A percentile compares a stretch with the other conserved stretches of the same genome.
Conservation (phyloP, 2,329 filamentous ascomycete species). For the Aspergillus piperis region DNA sequence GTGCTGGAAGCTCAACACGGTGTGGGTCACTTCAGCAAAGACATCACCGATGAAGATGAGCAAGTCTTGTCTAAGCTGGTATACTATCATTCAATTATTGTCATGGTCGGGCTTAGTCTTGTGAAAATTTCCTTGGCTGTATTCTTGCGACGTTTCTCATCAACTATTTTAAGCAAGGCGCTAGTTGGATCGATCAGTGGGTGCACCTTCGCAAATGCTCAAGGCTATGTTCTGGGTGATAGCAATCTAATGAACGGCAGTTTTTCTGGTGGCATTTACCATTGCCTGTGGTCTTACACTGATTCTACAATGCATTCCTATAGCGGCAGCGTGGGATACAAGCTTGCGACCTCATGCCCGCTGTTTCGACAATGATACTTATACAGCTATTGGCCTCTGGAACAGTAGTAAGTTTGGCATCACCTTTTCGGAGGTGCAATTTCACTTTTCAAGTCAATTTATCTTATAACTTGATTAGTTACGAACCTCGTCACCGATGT, state of each 20-base stretch:
- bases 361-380: conserved; percentile 47
- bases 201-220: neutral
- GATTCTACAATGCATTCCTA: conserved; percentile 51
- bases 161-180: conserved; percentile 33
- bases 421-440: no score
- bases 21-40: conserved; percentile 48
- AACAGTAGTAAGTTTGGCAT: conserved; percentile 35
- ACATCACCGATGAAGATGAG: conserved; percentile 38
- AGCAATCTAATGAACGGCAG: conserved; percentile 30
- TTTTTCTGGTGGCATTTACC: conserved; percentile 19
- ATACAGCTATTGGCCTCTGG: conserved; percentile 37
- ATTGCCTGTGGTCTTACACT: conserved; percentile 49
- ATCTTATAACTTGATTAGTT: conserved; percentile 23
- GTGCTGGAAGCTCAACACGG: conserved; percentile 48
- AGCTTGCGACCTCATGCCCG: conserved; percentile 38
- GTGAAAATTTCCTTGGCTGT: conserved; percentile 47
- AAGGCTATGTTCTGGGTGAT: neutral
- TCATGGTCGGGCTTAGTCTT: conserved; percentile 47
- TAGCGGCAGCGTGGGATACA: conserved; percentile 49
- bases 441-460: no score
- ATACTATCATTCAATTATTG: conserved; percentile 51
- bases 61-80: conserved; percentile 43
- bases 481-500: conserved; percentile 50
- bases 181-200: conserved; percentile 39
- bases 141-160: conserved; percentile 45